Percentiles rank a stretch among this genome's conserved stretches.
Evolutionary conservation across 1,284 basidiomycete genomes (phyloP).

Genomic region (Trichosporon coremiiforme): DNA sequence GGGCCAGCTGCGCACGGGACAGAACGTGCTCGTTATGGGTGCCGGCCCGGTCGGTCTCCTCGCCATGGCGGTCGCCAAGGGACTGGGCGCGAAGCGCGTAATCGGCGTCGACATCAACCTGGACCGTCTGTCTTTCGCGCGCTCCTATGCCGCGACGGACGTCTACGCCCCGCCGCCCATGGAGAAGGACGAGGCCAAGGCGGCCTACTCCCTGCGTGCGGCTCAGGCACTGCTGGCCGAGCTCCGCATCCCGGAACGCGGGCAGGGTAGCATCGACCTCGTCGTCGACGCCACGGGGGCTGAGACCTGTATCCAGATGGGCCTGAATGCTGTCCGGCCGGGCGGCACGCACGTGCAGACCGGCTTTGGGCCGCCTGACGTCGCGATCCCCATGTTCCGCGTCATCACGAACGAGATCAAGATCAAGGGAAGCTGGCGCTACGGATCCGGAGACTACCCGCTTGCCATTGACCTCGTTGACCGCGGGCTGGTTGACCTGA

Average conservation of each 20-base stretch:
- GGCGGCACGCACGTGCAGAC: slow-evolving; percentile 53
- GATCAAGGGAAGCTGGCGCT: slow-evolving; percentile 55
- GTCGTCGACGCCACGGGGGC: slow-evolving; percentile 66
- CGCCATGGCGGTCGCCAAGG: slow-evolving; percentile 84
- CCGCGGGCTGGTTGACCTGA: slow-evolving; percentile 61
- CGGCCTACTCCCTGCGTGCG: slow-evolving; percentile 63
- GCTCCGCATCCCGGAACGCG: slow-evolving; percentile 58
- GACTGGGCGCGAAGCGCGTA: slow-evolving; percentile 77
- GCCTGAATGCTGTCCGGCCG: slow-evolving; percentile 63
- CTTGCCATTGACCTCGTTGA: slow-evolving; percentile 62
- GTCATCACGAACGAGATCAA: slow-evolving; percentile 53
- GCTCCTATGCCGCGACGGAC: slow-evolving; percentile 80
- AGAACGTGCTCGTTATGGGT: slow-evolving; percentile 78
- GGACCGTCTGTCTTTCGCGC: slow-evolving; percentile 84
- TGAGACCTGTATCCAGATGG: slow-evolving; percentile 65
- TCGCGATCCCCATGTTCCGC: slow-evolving; percentile 53
- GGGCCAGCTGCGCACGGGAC: slow-evolving; percentile 69
- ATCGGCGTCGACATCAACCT: slow-evolving; percentile 82
- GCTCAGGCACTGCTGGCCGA: slow-evolving; percentile 57
- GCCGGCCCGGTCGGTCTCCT: slow-evolving; percentile 86
- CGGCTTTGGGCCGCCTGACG: slow-evolving; percentile 52
- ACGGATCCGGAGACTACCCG: slow-evolving; percentile 53
- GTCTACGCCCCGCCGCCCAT: slow-evolving; percentile 56
- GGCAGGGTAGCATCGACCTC: slow-evolving; percentile 61
- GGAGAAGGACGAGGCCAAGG: slow-evolving; percentile 36